These are phyloP conservation scores for Botrytis tulipae DNA, from an alignment of 2,329 filamentous ascomycete genomes.

Conservation along the genomic window DNA sequence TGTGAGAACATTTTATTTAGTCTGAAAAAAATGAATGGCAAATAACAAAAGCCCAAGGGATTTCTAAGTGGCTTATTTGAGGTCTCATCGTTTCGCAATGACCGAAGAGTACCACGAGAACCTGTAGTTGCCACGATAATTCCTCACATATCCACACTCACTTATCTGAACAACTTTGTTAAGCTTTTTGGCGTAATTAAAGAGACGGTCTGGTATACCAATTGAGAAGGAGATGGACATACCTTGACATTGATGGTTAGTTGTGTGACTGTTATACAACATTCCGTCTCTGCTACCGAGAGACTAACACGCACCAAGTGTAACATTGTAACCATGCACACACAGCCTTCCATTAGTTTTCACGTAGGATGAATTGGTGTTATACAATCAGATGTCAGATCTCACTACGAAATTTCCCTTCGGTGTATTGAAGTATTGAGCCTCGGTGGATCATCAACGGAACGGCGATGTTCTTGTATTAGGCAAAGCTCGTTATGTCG, in stretches of 20 bases:
- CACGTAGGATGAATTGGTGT: background rate
- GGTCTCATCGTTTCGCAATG: background rate
- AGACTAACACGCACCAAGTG: background rate
- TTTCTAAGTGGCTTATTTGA: background rate
- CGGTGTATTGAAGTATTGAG: constrained; percentile 6
- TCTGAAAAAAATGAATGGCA: background rate
- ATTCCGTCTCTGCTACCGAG: background rate
- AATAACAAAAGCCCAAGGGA: background rate
- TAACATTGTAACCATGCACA: background rate
- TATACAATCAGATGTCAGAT: constrained; percentile 9
- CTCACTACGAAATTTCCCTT: background rate
- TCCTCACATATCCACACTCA: background rate
- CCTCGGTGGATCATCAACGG: background rate
- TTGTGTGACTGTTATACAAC: background rate
- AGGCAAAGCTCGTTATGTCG: background rate
- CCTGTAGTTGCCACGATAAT: background rate
- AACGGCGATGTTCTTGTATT: constrained; percentile 9
- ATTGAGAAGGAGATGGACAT: background rate
- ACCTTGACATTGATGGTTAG: background rate
- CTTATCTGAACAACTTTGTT: background rate
- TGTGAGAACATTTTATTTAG: background rate
- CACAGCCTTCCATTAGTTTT: background rate
- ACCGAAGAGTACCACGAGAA: background rate
- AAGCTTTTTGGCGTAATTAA: constrained; percentile 13
- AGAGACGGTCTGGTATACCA: background rate